These are phyloP conservation scores for Globisporangium barbulae DNA, from an alignment of 352 stramenopile genomes.

Conservation along the genomic window DNA sequence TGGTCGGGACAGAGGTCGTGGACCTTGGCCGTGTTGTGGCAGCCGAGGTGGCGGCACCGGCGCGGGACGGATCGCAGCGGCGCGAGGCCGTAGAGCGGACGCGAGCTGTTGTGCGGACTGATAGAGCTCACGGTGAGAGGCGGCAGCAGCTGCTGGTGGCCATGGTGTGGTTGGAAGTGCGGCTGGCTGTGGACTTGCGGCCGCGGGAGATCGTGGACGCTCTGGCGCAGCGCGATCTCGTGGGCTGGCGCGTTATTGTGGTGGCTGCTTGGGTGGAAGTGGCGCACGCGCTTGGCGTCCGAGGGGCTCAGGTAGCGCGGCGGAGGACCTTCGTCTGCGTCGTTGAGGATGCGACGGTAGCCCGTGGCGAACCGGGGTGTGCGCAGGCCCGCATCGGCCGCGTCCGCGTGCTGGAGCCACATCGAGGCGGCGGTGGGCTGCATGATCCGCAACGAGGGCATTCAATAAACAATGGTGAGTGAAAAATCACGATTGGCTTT, in stretches of 20 bases:
- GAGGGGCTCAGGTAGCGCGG: slow-evolving; percentile 6
- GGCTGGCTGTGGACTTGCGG: slow-evolving; percentile 8
- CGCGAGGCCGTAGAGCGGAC: slow-evolving; percentile 31
- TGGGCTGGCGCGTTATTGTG: neutral
- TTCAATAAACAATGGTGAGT: neutral
- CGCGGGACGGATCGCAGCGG: slow-evolving; percentile 35
- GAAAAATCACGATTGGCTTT: neutral
- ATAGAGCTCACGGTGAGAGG: slow-evolving; percentile 32
- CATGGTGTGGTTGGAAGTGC: neutral
- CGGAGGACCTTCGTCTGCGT: neutral
- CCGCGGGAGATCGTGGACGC: slow-evolving; percentile 15
- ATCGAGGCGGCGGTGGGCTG: slow-evolving; percentile 5
- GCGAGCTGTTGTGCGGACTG: slow-evolving; percentile 43
- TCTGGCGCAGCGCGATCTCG: slow-evolving; percentile 16
- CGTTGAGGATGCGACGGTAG: slow-evolving; percentile 13
- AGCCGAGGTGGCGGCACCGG: slow-evolving; percentile 48
- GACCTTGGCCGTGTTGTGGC: slow-evolving; percentile 65
- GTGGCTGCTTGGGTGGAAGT: neutral
- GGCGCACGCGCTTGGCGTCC: slow-evolving; percentile 8
- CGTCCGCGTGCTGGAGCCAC: slow-evolving; percentile 4
- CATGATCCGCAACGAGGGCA: neutral
- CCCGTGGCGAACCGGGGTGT: slow-evolving; percentile 1
- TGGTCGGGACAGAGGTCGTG: slow-evolving; percentile 64
- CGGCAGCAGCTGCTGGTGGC: slow-evolving; percentile 28
- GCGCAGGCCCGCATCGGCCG: neutral